Conservation (phyloP, 2,329 filamentous ascomycete genomes). For the Talaromyces rugulosus region DNA sequence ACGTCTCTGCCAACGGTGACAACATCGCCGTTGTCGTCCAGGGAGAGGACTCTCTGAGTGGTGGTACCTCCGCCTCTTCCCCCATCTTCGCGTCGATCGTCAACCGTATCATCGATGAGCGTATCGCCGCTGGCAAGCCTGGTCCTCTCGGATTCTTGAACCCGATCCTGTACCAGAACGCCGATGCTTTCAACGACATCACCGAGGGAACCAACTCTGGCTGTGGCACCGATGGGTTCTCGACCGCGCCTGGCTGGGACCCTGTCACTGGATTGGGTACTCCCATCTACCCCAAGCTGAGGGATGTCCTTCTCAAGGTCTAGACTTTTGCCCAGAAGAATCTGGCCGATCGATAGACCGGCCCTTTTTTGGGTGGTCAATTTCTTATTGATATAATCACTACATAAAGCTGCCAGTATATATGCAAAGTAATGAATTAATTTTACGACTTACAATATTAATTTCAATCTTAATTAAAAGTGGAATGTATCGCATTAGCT, state of each 20-base stretch:
- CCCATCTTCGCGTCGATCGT: constrained; percentile 59
- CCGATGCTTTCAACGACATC: constrained; percentile 6
- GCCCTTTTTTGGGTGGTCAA: not conserved
- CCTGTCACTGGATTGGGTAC: constrained; percentile 29
- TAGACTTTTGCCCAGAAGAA: not conserved
- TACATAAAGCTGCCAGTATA: not conserved
- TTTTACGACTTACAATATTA: not conserved
- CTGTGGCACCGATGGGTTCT: constrained; percentile 2
- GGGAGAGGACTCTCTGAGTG: not conserved
- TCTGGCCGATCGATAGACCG: not conserved
- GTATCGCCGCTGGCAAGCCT: constrained; percentile 47
- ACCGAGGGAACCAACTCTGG: constrained; percentile 7
- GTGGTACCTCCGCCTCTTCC: constrained; percentile 42
- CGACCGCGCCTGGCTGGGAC: constrained; percentile 23
- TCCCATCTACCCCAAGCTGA: constrained; percentile 16
- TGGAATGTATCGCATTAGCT: no score
- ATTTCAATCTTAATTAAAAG: no score
- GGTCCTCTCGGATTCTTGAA: constrained; percentile 54
- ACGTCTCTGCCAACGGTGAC: constrained; percentile 51
- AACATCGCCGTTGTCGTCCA: not conserved
- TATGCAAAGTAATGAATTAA: not conserved
- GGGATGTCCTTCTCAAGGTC: not conserved
- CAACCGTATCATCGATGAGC: constrained; percentile 59
- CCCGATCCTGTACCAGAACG: constrained; percentile 51
- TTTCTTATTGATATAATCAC: not conserved